phyloP scores from a whole-genome alignment of 139 green algal species.

The Volvox africanus region DNA sequence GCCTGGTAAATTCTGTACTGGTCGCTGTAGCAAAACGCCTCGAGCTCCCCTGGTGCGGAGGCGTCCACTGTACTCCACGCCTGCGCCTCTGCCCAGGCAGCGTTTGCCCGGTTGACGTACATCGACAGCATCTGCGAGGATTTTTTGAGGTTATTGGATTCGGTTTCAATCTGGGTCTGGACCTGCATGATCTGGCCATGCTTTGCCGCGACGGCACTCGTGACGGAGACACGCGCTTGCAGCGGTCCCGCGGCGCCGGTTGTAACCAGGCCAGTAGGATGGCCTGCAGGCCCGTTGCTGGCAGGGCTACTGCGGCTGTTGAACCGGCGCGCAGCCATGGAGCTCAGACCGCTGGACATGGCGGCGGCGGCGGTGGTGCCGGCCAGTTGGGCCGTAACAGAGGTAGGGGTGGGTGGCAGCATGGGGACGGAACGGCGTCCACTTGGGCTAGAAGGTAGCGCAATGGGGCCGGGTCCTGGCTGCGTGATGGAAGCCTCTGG shows the following conservation, averaged over 20 bases:
- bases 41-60: not conserved
- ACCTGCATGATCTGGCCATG: constrained; percentile 49
- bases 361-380: not conserved
- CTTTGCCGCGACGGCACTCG: constrained; percentile 41
- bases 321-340: constrained; percentile 43
- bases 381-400: not conserved
- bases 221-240: constrained; percentile 4
- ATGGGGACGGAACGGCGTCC: not conserved
- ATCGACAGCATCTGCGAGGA: constrained; percentile 36
- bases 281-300: not conserved
- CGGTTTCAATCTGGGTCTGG: constrained; percentile 32
- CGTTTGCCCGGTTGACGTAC: constrained; percentile 40
- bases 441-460: not conserved
- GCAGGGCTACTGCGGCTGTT: not conserved
- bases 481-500: constrained; percentile 20
- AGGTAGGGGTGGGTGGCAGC: constrained; percentile 18
- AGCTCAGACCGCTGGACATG: not conserved
- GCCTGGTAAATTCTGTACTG: constrained; percentile 49
- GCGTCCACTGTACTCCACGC: not conserved
- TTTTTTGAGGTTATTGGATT: constrained; percentile 30
- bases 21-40: constrained; percentile 34
- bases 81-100: constrained; percentile 46
- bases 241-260: constrained; percentile 20
- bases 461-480: not conserved
- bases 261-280: not conserved